Percentiles rank a stretch among this genome's conserved stretches.
Conservation (phyloP, 345 rosid species). For the Eucalyptus melliodora region DNA sequence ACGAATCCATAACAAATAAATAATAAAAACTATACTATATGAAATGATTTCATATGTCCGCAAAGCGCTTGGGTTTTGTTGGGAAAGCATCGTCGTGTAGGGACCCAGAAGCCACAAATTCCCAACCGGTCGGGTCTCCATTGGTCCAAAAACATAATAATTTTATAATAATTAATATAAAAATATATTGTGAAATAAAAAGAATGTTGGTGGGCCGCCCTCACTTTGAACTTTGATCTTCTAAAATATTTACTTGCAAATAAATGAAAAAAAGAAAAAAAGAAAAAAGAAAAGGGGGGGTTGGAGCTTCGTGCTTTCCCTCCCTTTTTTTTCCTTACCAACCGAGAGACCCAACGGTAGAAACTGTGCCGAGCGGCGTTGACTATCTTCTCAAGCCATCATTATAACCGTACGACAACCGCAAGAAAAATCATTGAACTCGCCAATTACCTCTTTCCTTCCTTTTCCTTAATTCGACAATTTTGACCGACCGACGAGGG, state of each 20-base stretch:
- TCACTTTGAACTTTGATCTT: background rate
- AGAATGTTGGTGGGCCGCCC: background rate
- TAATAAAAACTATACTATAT: background rate
- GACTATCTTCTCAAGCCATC: background rate
- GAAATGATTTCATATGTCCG: background rate
- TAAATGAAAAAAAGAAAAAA: background rate
- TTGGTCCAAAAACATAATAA: background rate
- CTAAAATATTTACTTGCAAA: background rate
- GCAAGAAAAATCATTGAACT: background rate
- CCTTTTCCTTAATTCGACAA: background rate
- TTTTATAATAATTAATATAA: background rate
- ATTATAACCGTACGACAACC: background rate
- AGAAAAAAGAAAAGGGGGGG: background rate
- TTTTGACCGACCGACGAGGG: background rate
- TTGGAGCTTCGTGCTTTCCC: background rate
- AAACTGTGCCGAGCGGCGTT: background rate
- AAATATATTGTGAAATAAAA: background rate
- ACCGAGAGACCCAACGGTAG: background rate
- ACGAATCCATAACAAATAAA: background rate
- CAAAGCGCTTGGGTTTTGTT: background rate
- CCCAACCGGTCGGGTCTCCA: background rate
- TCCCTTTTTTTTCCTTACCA: background rate
- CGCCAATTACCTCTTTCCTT: background rate
- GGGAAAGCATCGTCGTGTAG: background rate
- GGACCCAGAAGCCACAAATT: background rate